Evolutionary conservation across 1,284 basidiomycete genomes (phyloP), one percentile per base, ranked within the genome.

Genomic region (Heterobasidion occidentale): DNA sequence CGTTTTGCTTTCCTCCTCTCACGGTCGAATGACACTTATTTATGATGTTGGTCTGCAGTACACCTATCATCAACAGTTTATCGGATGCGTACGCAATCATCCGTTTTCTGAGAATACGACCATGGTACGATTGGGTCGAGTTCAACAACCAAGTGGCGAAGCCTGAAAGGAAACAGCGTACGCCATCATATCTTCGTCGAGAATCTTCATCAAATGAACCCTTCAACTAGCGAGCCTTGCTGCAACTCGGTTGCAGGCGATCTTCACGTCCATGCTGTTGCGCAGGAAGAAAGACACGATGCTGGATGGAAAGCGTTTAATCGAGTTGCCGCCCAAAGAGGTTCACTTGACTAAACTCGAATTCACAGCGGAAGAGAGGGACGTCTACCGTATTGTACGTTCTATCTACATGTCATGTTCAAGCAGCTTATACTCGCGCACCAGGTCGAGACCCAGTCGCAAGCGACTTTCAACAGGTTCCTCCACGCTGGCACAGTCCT

Each of bases 261-360:
- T 85, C 42, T 75, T 82, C 46, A 64, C 62, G 7, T 67, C 77
- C 15, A 74, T 78, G 68, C 68, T 86, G 38, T 64, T 84, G 14
- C 72, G 83, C 3, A 74, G 81, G 53, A 80, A 78, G 71, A 84
- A 84, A 62, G 73, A 77, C 58, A 73, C 76, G 0, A 70, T 70
- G 62, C 67, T 86, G 17, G 80, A 84, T 62, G 84, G 84, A 4
- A 81, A 83, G 62, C 74, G 72, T 33, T 71, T 88, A 33, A 78
- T 87, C 56, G 76, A 80, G 46, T 72, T 87, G 20, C 84, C 83
- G 2, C 59, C 70, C 27, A 84, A 83, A 65, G 71, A 70, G 0
- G 67, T 86, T 3, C 67, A 77, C 9, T 68, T 86, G 9, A 62
- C 70, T 49, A 75, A 68, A 56, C 68, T 86, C 11, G 70, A 75